Evolutionary conservation across 768 basidiomycete species (phyloP), one percentile per base, ranked within the genome.

Genomic region (Cyclocybe cylindracea): DNA sequence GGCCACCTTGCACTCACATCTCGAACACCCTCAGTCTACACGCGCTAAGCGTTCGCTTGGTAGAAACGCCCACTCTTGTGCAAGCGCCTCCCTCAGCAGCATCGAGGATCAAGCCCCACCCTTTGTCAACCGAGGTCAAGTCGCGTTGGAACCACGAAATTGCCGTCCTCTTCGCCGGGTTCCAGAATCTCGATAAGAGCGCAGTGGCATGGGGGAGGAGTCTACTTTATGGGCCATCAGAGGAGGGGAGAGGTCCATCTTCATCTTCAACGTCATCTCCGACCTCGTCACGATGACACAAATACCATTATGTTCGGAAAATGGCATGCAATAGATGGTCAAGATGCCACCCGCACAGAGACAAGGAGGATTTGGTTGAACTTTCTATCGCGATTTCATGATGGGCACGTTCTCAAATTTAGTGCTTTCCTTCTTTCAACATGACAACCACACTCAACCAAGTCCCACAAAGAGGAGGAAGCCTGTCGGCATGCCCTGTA

Each of bases 81-180:
- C 71, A 73, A 18, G 77, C 80, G n/a, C 80, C 83, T 1, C 74
- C 77, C 4, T 66, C 82, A 4, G 86, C 85, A 19, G 79, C 81
- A 14, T 62, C 71, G n/a, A 71, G 84, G 24, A 78, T 84, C 51
- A 67, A 72, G 14, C 63, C 70, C 3, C 72, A 73, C 43, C 78
- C 79, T 1, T 78, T 85, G 56, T 56, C 66, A 4, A 62, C 75
- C 2, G 70, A 83, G 37, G 38, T 86, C 18, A 73, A 86, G 56
- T 74, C 74, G 11, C 71, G 65, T 44, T 87, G 85, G 85, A 87
- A 87, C 59, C 66, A 74, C 10, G 77, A 86, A 54, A 59, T 86
- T 14, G 81, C 74, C 5, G 61, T 61, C 36, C 53, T 80, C 18
- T 80, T 79, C 50, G 57, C 65, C 16, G 73, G 76, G 10, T 69